A percentile compares a stretch with the other conserved stretches of the same genome.
phyloP scores from a whole-genome alignment of 768 basidiomycete species.

The Termitomyces sp. region DNA sequence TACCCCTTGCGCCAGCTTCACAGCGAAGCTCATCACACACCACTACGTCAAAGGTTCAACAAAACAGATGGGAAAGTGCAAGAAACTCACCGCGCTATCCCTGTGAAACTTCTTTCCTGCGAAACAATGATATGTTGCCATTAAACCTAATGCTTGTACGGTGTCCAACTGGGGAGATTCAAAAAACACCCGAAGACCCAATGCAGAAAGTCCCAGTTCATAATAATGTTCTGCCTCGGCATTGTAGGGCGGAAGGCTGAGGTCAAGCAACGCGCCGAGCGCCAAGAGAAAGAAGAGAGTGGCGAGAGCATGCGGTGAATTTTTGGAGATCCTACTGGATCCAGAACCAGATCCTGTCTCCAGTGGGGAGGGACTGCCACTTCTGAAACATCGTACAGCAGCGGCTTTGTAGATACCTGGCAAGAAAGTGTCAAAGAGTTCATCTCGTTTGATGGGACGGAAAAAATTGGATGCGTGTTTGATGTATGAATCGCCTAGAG shows the following conservation, averaged over 20 bases:
- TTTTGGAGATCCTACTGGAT: neutral
- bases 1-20: slow-evolving; percentile 57
- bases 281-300: slow-evolving; percentile 56
- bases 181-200: slow-evolving; percentile 46
- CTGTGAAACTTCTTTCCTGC: slow-evolving; percentile 48
- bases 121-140: slow-evolving; percentile 51
- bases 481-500: slow-evolving; percentile 38
- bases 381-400: slow-evolving; percentile 6
- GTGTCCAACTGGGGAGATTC: slow-evolving; percentile 53
- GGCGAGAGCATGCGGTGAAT: slow-evolving; percentile 44
- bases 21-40: slow-evolving; percentile 49
- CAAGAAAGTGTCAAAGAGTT: slow-evolving; percentile 35
- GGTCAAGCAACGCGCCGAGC: slow-evolving; percentile 56
- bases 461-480: slow-evolving; percentile 45
- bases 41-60: slow-evolving; percentile 26
- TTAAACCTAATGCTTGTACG: slow-evolving; percentile 54
- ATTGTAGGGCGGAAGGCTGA: slow-evolving; percentile 44
- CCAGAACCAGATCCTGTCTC: neutral
- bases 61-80: slow-evolving; percentile 11
- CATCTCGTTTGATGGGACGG: slow-evolving; percentile 43
- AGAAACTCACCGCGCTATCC: slow-evolving; percentile 32
- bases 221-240: slow-evolving; percentile 59
- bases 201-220: slow-evolving; percentile 48
- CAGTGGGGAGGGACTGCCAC: slow-evolving; percentile 8
- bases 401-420: slow-evolving; percentile 33